Evolutionary conservation across 2,329 filamentous ascomycete genomes (phyloP).

Genomic region (Fusarium luffae): DNA sequence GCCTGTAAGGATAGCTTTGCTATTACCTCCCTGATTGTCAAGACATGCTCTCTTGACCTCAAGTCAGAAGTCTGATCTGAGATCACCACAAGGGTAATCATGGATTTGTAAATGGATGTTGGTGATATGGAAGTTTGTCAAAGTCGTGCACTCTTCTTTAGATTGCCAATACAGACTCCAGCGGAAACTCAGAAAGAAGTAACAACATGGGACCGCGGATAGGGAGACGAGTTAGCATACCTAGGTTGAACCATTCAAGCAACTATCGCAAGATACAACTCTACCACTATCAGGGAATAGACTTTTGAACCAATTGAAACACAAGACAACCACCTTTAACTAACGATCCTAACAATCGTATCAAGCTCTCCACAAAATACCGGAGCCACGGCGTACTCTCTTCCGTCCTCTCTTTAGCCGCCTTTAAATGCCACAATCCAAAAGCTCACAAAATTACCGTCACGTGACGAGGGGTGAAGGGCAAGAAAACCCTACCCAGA

Average conservation of each 20-base stretch:
- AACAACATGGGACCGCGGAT: neutral
- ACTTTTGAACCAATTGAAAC: neutral
- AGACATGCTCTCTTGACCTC: neutral
- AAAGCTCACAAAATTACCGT: neutral
- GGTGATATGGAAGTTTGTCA: neutral
- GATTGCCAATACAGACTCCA: neutral
- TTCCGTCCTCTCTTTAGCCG: neutral
- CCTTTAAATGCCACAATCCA: neutral
- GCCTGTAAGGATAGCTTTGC: neutral
- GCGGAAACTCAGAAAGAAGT: neutral
- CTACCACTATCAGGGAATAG: neutral
- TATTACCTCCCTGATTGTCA: neutral
- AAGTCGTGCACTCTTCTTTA: neutral
- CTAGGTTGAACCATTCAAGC: neutral
- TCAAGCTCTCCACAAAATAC: neutral
- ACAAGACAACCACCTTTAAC: neutral
- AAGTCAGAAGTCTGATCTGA: neutral
- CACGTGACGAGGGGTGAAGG: slow-evolving; percentile 43
- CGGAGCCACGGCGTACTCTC: slow-evolving; percentile 19
- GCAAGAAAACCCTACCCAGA: slow-evolving; percentile 55
- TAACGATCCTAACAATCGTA: neutral
- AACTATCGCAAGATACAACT: neutral
- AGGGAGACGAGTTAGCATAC: neutral
- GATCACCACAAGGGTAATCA: neutral
- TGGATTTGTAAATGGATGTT: neutral